Conservation (phyloP, 1,284 basidiomycete genomes). For the Cystobasidium slooffiae region DNA sequence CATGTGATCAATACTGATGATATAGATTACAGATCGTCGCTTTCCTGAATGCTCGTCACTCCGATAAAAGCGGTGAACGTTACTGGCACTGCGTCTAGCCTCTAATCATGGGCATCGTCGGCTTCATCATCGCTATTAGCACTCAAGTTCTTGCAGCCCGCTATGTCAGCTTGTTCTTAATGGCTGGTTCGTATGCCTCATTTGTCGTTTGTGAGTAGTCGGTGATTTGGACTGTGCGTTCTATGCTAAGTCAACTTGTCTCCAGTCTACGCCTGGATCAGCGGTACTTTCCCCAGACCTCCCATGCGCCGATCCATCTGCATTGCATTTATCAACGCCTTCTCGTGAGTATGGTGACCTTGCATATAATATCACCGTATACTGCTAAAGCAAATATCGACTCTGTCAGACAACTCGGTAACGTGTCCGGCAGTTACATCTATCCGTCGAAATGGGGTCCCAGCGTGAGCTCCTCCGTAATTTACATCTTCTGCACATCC, state of each 20-base stretch:
- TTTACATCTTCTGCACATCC: slow-evolving; percentile 30
- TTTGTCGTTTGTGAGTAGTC: slow-evolving; percentile 11
- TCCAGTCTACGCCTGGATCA: slow-evolving; percentile 68
- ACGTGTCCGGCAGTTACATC: slow-evolving; percentile 59
- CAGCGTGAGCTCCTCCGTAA: neutral
- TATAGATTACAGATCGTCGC: slow-evolving; percentile 49
- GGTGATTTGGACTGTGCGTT: neutral
- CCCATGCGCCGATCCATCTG: slow-evolving; percentile 70
- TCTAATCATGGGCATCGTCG: slow-evolving; percentile 67
- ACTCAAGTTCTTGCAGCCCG: slow-evolving; percentile 65
- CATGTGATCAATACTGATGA: neutral
- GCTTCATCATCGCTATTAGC: slow-evolving; percentile 66
- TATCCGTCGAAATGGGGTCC: slow-evolving; percentile 44
- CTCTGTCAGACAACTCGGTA: slow-evolving; percentile 71
- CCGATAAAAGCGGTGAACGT: slow-evolving; percentile 57
- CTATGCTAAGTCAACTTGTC: neutral
- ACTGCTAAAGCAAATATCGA: neutral
- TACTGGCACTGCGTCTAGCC: slow-evolving; percentile 75
- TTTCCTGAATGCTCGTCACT: slow-evolving; percentile 56
- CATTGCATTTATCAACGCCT: slow-evolving; percentile 57
- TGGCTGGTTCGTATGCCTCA: slow-evolving; percentile 70
- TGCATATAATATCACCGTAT: neutral
- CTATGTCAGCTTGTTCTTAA: slow-evolving; percentile 71
- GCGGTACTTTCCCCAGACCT: slow-evolving; percentile 67
- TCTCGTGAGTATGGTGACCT: slow-evolving; percentile 39